Evolutionary conservation across 2,329 filamentous ascomycete genomes (phyloP), one percentile per base, ranked within the genome.

Genomic region (Colletotrichum camelliae): DNA sequence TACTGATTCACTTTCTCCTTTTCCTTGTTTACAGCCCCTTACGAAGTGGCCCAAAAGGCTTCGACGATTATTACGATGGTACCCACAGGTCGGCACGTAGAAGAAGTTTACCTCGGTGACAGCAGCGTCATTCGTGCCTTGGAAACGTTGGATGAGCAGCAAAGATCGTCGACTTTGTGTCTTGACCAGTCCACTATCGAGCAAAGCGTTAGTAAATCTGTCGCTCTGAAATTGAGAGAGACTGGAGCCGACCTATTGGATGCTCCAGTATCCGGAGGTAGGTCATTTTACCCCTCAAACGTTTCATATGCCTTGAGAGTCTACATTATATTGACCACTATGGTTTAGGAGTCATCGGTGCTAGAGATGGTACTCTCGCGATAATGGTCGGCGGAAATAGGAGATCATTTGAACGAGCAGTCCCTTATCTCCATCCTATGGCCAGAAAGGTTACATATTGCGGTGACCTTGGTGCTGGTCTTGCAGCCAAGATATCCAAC

Each of bases 401-500:
- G 55, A 58, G 27, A 58, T 58, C 55, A 9, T 58, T 58, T 29
- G 55, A 58, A 58, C 55, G 55, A 16, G 55, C 55, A 18, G 55
- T 58, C 16, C 55, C 55, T 18, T 58, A 29, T 58, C 55, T 58
- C 13, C 55, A 58, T 24, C 55, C 55, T 58, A 58, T 58, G 55
- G 55, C 55, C 24, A 58, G 16, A 4, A 58, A 58, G 55, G 55
- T 58, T 13, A 58, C 15, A 18, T 58, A 58, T 58, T 58, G 55
- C 21, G 55, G 55, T 29, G 55, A 58, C 24, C 55, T 58, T 18
- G 55, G 55, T 29, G 21, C 55, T 58, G 55, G 55, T 5, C 55
- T 58, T 58, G 24, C 55, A 58, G 55, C 55, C 24, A 58, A 58
- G 15, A 58, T 58, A 58, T 29, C 55, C 55, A 58, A 58, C 55